These are phyloP conservation scores for Babesia sp. DNA, from an alignment of 169 alveolate species.

Conservation along the genomic window DNA sequence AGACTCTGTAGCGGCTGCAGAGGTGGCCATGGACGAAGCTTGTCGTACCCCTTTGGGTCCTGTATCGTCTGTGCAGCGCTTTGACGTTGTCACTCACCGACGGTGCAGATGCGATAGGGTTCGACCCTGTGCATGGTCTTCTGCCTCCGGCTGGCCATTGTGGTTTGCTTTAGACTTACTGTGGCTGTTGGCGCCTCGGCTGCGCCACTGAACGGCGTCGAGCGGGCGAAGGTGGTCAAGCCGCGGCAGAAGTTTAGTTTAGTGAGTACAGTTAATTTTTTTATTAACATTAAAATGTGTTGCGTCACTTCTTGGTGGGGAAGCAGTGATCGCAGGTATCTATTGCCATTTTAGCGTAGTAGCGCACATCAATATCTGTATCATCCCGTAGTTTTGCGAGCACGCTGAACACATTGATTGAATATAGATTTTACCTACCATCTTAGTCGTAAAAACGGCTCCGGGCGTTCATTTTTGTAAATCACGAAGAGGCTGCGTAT, in stretches of 20 bases:
- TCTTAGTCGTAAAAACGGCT: conserved; percentile 31
- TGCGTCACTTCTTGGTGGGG: conserved; percentile 10
- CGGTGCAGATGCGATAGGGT: conserved; percentile 64
- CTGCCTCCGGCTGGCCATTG: conserved; percentile 56
- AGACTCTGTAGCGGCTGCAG: conserved; percentile 1
- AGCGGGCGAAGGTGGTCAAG: conserved; percentile 7
- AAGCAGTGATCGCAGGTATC: conserved; percentile 52
- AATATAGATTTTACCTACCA: conserved; percentile 1
- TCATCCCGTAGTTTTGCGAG: conserved; percentile 54
- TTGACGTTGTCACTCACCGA: conserved; percentile 30
- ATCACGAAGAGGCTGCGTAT: conserved; percentile 53
- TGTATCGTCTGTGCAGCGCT: background rate
- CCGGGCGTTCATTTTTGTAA: conserved; percentile 57
- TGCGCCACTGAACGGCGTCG: background rate
- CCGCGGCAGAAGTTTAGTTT: background rate
- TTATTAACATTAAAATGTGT: conserved; percentile 16
- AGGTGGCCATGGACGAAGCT: conserved; percentile 4
- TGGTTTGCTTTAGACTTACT: background rate
- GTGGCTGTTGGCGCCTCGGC: background rate
- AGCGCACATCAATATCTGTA: conserved; percentile 63
- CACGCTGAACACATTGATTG: conserved; percentile 22
- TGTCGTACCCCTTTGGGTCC: conserved; percentile 30
- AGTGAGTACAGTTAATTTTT: background rate
- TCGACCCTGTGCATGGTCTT: conserved; percentile 52
- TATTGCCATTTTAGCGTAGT: conserved; percentile 58